phyloP scores from a whole-genome alignment of 1,284 basidiomycete species.

The Cutaneotrichosporon sp. region DNA sequence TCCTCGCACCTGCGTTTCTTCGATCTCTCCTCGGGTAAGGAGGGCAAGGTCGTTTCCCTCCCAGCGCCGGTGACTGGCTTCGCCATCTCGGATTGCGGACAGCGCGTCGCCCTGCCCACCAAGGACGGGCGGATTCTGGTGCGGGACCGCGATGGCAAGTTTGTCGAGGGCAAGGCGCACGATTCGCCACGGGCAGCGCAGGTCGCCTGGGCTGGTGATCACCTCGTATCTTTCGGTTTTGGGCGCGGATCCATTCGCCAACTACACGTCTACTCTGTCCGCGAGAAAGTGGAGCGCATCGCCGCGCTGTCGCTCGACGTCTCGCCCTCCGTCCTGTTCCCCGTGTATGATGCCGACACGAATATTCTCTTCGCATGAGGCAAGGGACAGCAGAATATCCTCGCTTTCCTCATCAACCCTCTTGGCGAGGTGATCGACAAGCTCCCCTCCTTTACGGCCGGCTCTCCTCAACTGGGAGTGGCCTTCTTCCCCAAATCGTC shows the following conservation, averaged over 20 bases:
- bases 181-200: slow-evolving; percentile 53
- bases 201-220: slow-evolving; percentile 52
- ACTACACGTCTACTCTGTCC: slow-evolving; percentile 50
- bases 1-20: slow-evolving; percentile 47
- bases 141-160: slow-evolving; percentile 48
- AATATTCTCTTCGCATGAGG: slow-evolving; percentile 54
- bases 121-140: slow-evolving; percentile 53
- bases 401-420: slow-evolving; percentile 48
- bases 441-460: slow-evolving; percentile 48
- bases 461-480: slow-evolving; percentile 50
- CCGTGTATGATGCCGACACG: slow-evolving; percentile 55
- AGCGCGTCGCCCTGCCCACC: slow-evolving; percentile 51
- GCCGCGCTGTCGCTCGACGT: slow-evolving; percentile 51
- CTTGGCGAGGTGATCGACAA: slow-evolving; percentile 40
- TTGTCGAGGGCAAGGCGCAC: slow-evolving; percentile 42
- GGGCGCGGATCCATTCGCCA: slow-evolving; percentile 53
- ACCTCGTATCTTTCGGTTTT: slow-evolving; percentile 55
- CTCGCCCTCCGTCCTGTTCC: slow-evolving; percentile 56
- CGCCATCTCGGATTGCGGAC: slow-evolving; percentile 49
- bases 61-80: slow-evolving; percentile 44
- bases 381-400: slow-evolving; percentile 55
- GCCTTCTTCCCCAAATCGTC: slow-evolving; percentile 52
- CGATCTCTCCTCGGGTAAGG: slow-evolving; percentile 36
- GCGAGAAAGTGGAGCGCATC: slow-evolving; percentile 30
- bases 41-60: slow-evolving; percentile 22